Base-by-base conservation (phyloP, 2,329 filamentous ascomycete species). In the Aspergillus glaucus region DNA sequence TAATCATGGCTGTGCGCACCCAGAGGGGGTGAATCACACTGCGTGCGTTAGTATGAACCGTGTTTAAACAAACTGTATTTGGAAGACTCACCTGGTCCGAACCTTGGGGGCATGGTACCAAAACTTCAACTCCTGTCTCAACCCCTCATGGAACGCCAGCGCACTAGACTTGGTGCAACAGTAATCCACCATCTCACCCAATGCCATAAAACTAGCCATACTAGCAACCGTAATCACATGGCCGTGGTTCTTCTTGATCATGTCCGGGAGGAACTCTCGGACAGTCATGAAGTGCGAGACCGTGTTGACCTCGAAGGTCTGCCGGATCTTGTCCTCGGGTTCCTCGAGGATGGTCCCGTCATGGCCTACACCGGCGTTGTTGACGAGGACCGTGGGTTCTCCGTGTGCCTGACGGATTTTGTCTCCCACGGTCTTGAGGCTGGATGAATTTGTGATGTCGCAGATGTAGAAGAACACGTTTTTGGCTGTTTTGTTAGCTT, bases 181-280 rank as follows among this genome's bases (percentile, higher is more conserved):
- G 59, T 81, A 82, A 52, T 79, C 76, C 8, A 73, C 73, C 52
- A 81, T 74, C 26, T 75, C 71, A 1, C 68, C 71, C 3, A 74
- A 53, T 0, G 66, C 65, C 4, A 78, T 49, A 55, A 76, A 80
- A 32, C 73, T 75, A 8, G 77, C 77, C 57, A 75, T 68, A 50
- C 74, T 78, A 2, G 79, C 78, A 12, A 82, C 69, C 0, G 77
- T 79, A 9, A 83, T 69, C 26, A 82, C 67, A 52, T 82, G 79
- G 2, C 79, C 80, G 54, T 79, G 77, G 54, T 78, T 74, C 15
- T 65, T 62, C 41, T 59, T 56, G 19, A 79, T 57, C 77, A 80
- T 80, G 44, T 66, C 63, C 0, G 77, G 78, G 28, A 80, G 55
- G 62, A 80, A 79, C 52, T 77, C 75, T 45, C 73, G 69, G 8